These are phyloP conservation scores for Trichophyton equinum DNA, from an alignment of 2,329 filamentous ascomycete genomes.

Conservation along the genomic window DNA sequence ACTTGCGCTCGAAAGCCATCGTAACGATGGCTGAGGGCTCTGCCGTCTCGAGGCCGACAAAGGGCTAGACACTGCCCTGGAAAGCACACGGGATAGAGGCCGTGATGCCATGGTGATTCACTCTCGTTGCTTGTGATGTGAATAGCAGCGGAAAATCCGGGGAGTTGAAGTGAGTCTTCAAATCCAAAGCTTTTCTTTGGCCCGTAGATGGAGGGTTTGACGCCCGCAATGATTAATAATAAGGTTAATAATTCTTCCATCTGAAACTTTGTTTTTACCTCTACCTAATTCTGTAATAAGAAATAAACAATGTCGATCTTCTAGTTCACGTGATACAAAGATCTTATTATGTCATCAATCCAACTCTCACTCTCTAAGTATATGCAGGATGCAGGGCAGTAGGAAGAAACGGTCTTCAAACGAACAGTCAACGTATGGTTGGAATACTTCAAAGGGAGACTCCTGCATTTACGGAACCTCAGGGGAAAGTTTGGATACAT, in stretches of 20 bases:
- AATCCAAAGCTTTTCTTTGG: neutral
- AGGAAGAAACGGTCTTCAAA: too few relatives aligned
- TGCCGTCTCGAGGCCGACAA: constrained; percentile 3
- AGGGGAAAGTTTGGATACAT: too few relatives aligned
- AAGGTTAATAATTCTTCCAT: neutral
- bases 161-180: neutral
- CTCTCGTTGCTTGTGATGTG: neutral
- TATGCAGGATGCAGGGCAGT: too few relatives aligned
- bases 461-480: too few relatives aligned
- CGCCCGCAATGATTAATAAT: neutral
- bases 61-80: neutral
- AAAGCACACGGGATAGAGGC: constrained; percentile 2
- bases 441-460: too few relatives aligned
- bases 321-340: too few relatives aligned
- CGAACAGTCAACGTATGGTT: too few relatives aligned
- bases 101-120: constrained; percentile 1
- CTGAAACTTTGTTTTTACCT: neutral
- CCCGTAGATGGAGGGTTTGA: neutral
- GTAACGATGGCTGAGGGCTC: neutral
- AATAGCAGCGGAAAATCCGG: neutral
- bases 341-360: too few relatives aligned
- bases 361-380: too few relatives aligned
- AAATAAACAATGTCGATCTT: neutral
- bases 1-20: constrained; percentile 26
- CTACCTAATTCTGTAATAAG: neutral